These are phyloP conservation scores for Trichoderma gracile DNA, from an alignment of 2,329 filamentous ascomycete genomes.

Conservation along the genomic window DNA sequence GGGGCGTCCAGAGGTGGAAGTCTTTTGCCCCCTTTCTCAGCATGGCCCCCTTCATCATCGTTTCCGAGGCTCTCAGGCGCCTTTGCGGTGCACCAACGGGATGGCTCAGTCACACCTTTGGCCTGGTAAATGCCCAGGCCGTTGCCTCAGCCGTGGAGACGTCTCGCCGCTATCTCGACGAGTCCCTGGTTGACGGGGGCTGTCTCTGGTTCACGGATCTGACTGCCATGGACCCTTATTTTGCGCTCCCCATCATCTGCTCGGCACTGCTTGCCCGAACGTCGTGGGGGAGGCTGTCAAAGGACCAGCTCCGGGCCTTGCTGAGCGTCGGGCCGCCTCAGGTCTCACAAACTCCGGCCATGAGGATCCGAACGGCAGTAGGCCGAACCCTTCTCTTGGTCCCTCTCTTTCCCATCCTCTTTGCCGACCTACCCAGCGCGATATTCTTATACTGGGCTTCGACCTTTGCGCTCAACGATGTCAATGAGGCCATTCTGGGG, in stretches of 20 bases:
- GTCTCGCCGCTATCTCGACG: conserved; percentile 37
- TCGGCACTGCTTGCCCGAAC: conserved; percentile 35
- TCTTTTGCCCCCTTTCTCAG: conserved; percentile 42
- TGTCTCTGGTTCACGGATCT: conserved; percentile 59
- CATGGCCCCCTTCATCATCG: conserved; percentile 52
- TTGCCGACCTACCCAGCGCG: conserved; percentile 42
- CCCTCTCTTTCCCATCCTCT: conserved; percentile 39
- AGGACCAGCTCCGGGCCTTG: conserved; percentile 34
- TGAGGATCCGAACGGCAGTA: conserved; percentile 34
- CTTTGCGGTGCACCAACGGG: conserved; percentile 41
- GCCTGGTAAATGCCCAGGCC: conserved; percentile 32
- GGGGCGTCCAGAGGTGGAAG: conserved; percentile 52
- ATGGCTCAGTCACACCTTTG: conserved; percentile 38
- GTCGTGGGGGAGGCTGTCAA: conserved; percentile 36
- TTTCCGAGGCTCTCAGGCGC: conserved; percentile 53
- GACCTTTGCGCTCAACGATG: conserved; percentile 39
- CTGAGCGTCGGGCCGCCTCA: conserved; percentile 30
- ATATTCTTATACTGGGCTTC: conserved; percentile 46
- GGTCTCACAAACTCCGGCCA: conserved; percentile 28
- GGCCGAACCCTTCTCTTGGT: conserved; percentile 38
- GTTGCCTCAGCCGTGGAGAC: conserved; percentile 32
- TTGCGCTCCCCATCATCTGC: conserved; percentile 47
- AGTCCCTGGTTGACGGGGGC: conserved; percentile 51
- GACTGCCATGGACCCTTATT: conserved; percentile 52
- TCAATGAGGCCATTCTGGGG: conserved; percentile 38